Percentiles rank a stretch among this genome's conserved stretches.
phyloP scores from a whole-genome alignment of 352 stramenopile species.

The Albugo candida region DNA sequence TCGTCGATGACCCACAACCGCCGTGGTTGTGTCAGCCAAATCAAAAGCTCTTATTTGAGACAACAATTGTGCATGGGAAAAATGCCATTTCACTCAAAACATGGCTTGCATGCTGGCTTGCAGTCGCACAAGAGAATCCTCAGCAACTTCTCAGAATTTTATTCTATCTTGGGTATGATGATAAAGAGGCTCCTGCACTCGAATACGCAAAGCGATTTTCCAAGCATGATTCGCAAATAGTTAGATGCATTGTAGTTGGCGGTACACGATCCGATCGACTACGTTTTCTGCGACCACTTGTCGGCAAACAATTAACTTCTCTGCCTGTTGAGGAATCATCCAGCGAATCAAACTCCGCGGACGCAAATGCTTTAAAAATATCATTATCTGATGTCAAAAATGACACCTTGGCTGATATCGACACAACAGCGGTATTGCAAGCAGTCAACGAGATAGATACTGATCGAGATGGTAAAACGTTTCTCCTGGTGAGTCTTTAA shows the following conservation, averaged over 20 bases:
- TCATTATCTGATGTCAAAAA: conserved; percentile 49
- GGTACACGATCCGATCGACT: not conserved
- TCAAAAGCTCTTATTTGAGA: conserved; percentile 33
- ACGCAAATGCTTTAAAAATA: conserved; percentile 35
- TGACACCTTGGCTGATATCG: conserved; percentile 24
- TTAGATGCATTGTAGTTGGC: conserved; percentile 6
- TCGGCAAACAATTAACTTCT: not conserved
- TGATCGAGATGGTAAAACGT: conserved; percentile 31
- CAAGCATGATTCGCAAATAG: not conserved
- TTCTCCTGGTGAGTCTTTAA: conserved; percentile 31
- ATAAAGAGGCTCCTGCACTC: conserved; percentile 39
- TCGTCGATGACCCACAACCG: conserved; percentile 44
- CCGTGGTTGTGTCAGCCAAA: conserved; percentile 26
- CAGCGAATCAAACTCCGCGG: conserved; percentile 22
- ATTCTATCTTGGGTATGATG: conserved; percentile 70
- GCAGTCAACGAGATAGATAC: conserved; percentile 28
- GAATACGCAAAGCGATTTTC: conserved; percentile 27
- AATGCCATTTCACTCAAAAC: conserved; percentile 26
- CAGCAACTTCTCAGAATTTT: conserved; percentile 51
- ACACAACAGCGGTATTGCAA: conserved; percentile 12
- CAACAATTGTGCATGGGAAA: conserved; percentile 27
- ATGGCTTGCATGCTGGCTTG: conserved; percentile 55
- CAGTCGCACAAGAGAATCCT: conserved; percentile 55
- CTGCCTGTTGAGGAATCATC: not conserved
- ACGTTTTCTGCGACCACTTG: not conserved